A percentile compares a stretch with the other conserved stretches of the same genome.
phyloP scores from a whole-genome alignment of 1,284 basidiomycete species.

The Ceratobasidium sp. region DNA sequence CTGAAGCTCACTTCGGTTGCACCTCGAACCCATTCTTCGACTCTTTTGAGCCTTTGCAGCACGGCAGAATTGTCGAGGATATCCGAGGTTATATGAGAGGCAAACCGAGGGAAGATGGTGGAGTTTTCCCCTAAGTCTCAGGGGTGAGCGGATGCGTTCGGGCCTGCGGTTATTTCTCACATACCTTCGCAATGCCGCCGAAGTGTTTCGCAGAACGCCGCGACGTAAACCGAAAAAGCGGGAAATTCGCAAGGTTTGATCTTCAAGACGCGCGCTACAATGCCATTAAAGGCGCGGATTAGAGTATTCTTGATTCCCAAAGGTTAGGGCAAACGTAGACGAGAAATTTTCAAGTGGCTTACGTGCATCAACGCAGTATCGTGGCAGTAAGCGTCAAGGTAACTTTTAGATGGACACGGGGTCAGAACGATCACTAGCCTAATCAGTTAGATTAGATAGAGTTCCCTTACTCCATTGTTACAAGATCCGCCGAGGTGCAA shows the following conservation, averaged over 20 bases:
- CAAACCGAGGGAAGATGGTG: slow-evolving; percentile 22
- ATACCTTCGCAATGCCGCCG: slow-evolving; percentile 29
- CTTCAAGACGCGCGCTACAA: slow-evolving; percentile 1
- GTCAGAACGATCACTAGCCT: background rate
- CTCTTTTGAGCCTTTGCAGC: slow-evolving; percentile 1
- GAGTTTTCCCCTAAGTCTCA: slow-evolving; percentile 16
- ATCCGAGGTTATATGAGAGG: background rate
- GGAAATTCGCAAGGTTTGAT: slow-evolving; percentile 17
- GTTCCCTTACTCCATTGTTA: slow-evolving; percentile 29
- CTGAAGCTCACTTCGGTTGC: background rate
- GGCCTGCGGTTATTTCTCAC: background rate
- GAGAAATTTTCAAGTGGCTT: background rate
- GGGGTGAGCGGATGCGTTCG: background rate
- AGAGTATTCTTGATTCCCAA: slow-evolving; percentile 16
- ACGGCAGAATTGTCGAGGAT: slow-evolving; percentile 15
- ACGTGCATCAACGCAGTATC: slow-evolving; percentile 35
- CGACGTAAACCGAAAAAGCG: slow-evolving; percentile 22
- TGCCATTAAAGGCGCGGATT: slow-evolving; percentile 25
- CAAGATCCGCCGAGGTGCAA: background rate
- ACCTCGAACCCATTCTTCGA: slow-evolving; percentile 40
- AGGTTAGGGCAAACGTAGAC: background rate
- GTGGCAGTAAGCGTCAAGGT: slow-evolving; percentile 27
- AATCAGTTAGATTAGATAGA: background rate
- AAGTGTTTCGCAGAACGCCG: slow-evolving; percentile 32
- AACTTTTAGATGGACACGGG: background rate